phyloP scores from a whole-genome alignment of 257 asterid genomes.

The Rauvolfia tetraphylla region DNA sequence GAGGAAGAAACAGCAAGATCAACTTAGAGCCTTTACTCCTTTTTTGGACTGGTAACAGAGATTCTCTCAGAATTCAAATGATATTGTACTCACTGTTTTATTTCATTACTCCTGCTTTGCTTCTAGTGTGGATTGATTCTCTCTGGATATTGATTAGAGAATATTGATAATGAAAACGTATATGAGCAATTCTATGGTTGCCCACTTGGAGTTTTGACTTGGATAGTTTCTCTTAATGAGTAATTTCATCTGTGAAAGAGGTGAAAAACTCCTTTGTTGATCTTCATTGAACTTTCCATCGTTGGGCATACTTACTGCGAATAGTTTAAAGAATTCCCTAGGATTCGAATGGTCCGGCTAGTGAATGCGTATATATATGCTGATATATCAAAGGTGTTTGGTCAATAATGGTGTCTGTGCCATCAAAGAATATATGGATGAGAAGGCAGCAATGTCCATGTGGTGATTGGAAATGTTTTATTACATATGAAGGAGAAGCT shows the following conservation, averaged over 20 bases:
- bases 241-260: neutral
- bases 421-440: slow-evolving; percentile 49
- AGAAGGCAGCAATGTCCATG: slow-evolving; percentile 65
- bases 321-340: slow-evolving; percentile 17
- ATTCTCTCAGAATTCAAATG: neutral
- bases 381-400: slow-evolving; percentile 20
- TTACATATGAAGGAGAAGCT: slow-evolving; percentile 42
- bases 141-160: neutral
- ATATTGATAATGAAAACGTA: neutral
- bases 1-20: neutral
- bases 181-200: neutral
- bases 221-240: neutral
- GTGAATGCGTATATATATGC: neutral
- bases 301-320: slow-evolving; percentile 13
- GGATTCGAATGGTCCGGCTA: slow-evolving; percentile 10
- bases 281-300: slow-evolving; percentile 5
- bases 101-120: neutral
- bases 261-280: neutral
- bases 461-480: slow-evolving; percentile 75
- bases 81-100: neutral
- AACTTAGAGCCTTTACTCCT: neutral
- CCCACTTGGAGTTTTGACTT: neutral
- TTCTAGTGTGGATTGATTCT: neutral
- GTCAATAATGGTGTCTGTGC: slow-evolving; percentile 39
- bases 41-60: neutral